phyloP scores from a whole-genome alignment of 1,139 yeast genomes.

The Blastobotrys aristatus region DNA sequence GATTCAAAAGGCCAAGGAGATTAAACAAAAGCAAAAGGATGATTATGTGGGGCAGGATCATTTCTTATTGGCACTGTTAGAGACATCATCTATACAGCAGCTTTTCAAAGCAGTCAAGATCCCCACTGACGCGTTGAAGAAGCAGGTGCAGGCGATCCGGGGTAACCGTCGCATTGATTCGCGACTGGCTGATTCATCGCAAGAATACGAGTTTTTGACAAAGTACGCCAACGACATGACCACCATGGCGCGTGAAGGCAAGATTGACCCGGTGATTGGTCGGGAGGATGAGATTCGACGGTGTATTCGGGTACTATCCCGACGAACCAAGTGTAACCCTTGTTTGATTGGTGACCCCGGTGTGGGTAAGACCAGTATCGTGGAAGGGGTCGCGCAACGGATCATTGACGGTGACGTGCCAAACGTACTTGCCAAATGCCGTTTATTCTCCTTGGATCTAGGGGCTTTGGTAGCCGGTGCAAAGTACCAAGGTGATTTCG shows the following conservation, averaged over 20 bases:
- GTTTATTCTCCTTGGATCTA: constrained; percentile 80
- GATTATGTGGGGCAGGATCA: constrained; percentile 93
- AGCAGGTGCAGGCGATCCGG: constrained; percentile 78
- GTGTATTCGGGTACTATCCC: constrained; percentile 86
- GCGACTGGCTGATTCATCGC: constrained; percentile 87
- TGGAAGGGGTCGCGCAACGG: constrained; percentile 98
- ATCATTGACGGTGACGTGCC: constrained; percentile 96
- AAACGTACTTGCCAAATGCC: constrained; percentile 70
- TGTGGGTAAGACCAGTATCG: constrained; percentile 97
- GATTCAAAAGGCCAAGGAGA: constrained; percentile 62
- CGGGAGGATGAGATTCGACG: constrained; percentile 97
- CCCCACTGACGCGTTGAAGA: constrained; percentile 65
- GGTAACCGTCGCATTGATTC: constrained; percentile 92
- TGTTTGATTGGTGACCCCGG: constrained; percentile 98
- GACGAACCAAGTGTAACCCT: constrained; percentile 95
- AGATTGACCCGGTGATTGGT: constrained; percentile 96
- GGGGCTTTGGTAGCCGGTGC: constrained; percentile 99
- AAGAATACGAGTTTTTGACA: constrained; percentile 72
- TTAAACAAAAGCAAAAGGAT: constrained; percentile 85
- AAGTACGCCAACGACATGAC: constrained; percentile 94
- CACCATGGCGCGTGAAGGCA: constrained; percentile 88
- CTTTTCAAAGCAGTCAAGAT: constrained; percentile 72
- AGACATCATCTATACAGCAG: constrained; percentile 64
- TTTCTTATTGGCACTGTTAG: constrained; percentile 74
- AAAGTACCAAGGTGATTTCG: constrained; percentile 96